These are phyloP conservation scores for Populus deltoides DNA, from an alignment of 345 rosid genomes.

Conservation along the genomic window DNA sequence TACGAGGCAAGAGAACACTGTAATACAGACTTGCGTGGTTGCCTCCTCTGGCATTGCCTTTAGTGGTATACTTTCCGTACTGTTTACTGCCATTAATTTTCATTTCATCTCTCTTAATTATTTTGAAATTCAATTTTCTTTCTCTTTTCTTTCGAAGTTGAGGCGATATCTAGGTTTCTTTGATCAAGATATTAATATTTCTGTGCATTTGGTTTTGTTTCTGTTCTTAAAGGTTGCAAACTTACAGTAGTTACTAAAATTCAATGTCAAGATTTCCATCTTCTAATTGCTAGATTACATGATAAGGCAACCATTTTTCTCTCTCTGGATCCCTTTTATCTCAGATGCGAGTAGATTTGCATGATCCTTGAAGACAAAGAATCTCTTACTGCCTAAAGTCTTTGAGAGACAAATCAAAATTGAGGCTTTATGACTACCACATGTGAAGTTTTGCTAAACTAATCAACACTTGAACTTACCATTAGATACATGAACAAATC, in stretches of 20 bases:
- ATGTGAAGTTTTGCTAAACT: no score
- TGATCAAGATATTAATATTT: background rate
- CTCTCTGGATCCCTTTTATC: background rate
- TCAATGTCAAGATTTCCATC: background rate
- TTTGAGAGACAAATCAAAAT: background rate
- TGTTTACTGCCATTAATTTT: no score
- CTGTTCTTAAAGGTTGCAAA: no score
- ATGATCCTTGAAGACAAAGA: background rate
- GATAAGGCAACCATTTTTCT: background rate
- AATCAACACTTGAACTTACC: no score
- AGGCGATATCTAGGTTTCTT: background rate
- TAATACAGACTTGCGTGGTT: slow-evolving; percentile 25
- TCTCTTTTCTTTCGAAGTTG: background rate
- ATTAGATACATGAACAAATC: no score
- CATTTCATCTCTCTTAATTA: background rate
- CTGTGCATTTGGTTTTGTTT: no score
- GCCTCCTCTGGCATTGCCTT: slow-evolving; percentile 29
- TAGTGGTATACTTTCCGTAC: slow-evolving; percentile 5
- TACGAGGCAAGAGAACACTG: slow-evolving; percentile 26
- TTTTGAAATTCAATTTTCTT: background rate
- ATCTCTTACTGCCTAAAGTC: background rate
- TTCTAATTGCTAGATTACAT: background rate
- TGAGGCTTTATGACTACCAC: background rate
- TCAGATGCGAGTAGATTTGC: background rate
- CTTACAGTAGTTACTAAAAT: background rate